A percentile compares a stretch with the other conserved stretches of the same genome.
Conservation (phyloP, 768 basidiomycete genomes). For the Roridomyces roridus region DNA sequence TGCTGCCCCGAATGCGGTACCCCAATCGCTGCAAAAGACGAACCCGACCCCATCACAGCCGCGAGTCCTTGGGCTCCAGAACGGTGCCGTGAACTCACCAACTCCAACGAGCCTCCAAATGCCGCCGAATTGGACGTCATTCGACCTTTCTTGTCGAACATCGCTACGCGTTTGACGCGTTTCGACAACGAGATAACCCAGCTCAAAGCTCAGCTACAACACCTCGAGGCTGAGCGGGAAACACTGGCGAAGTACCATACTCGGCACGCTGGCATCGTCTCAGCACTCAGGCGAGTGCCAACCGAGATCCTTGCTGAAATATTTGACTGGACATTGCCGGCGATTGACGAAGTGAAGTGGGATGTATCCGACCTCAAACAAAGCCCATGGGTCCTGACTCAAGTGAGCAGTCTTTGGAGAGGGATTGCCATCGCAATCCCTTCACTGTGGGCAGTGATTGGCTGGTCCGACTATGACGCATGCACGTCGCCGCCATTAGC, state of each 20-base stretch:
- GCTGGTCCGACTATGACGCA: neutral
- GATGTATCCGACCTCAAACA: too few relatives aligned
- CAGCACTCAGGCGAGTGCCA: constrained; percentile 9
- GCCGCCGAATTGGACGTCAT: neutral
- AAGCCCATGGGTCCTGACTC: constrained; percentile 6
- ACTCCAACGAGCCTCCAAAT: neutral
- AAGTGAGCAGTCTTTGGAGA: constrained; percentile 9
- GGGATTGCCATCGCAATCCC: neutral
- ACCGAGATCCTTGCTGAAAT: constrained; percentile 10
- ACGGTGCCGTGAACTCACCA: neutral
- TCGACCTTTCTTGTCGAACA: neutral
- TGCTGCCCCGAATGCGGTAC: too few relatives aligned
- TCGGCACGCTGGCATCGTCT: neutral
- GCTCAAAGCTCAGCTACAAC: neutral
- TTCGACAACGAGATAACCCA: neutral
- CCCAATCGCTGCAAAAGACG: too few relatives aligned
- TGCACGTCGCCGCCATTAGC: neutral
- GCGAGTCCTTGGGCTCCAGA: neutral
- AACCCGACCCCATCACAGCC: neutral
- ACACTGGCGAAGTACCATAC: neutral
- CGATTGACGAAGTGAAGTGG: neutral
- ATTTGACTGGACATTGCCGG: neutral
- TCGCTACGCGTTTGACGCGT: neutral
- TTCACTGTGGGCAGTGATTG: constrained; percentile 14
- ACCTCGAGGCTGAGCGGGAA: neutral